phyloP scores from a whole-genome alignment of 805 yeast genomes.

The Schwanniomyces yamadae region DNA sequence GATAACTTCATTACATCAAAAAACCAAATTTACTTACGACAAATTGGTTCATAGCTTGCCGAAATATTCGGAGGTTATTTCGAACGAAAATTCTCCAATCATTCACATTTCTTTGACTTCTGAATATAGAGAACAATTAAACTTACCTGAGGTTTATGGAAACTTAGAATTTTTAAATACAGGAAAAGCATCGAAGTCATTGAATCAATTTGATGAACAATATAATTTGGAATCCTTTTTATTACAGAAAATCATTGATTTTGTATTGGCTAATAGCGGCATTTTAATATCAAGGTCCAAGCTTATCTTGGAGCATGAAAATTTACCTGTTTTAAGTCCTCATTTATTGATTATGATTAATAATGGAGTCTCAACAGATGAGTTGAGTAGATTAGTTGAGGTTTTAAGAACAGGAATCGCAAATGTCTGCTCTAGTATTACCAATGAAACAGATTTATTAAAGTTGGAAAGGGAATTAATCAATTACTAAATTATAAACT shows the following conservation, averaged over 20 bases:
- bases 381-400: slow-evolving; percentile 22
- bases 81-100: slow-evolving; percentile 62
- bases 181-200: slow-evolving; percentile 43
- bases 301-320: slow-evolving; percentile 68
- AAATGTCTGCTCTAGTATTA: slow-evolving; percentile 22
- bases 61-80: slow-evolving; percentile 49
- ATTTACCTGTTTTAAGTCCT: slow-evolving; percentile 52
- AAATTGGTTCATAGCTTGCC: slow-evolving; percentile 39
- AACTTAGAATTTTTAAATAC: slow-evolving; percentile 43
- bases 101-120: slow-evolving; percentile 62
- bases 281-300: slow-evolving; percentile 66
- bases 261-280: slow-evolving; percentile 47
- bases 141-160: slow-evolving; percentile 52
- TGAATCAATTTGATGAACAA: slow-evolving; percentile 39
- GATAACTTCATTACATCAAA: slow-evolving; percentile 36
- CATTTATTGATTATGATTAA: slow-evolving; percentile 34
- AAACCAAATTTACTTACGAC: slow-evolving; percentile 38
- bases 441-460: slow-evolving; percentile 22
- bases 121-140: slow-evolving; percentile 41
- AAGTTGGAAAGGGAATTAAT: slow-evolving; percentile 26
- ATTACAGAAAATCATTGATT: slow-evolving; percentile 66
- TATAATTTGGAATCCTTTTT: slow-evolving; percentile 57
- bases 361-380: slow-evolving; percentile 25
- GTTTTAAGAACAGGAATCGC: slow-evolving; percentile 21
- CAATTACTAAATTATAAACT: slow-evolving; percentile 13